Percentiles rank a stretch among this genome's conserved stretches.
phyloP scores from a whole-genome alignment of 192 early-diverging fungal species.

The Chytriomyces sp. region DNA sequence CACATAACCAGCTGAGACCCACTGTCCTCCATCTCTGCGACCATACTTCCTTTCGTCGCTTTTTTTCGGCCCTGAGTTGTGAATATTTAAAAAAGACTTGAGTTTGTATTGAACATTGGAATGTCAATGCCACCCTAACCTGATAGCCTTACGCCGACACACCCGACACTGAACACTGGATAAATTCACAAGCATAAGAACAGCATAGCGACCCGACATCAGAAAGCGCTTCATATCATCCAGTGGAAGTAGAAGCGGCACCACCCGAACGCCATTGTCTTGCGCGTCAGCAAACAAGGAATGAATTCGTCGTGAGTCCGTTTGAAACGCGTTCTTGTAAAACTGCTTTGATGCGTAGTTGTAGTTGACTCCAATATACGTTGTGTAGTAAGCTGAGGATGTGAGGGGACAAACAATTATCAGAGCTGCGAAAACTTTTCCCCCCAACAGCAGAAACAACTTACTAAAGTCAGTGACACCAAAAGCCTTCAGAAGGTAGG shows the following conservation, averaged over 20 bases:
- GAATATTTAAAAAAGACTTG: neutral
- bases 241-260: conserved; percentile 74
- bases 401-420: neutral
- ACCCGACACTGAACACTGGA: conserved; percentile 59
- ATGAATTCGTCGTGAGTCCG: conserved; percentile 76
- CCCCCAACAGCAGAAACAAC: neutral
- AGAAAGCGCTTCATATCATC: conserved; percentile 88
- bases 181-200: conserved; percentile 81
- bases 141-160: conserved; percentile 46
- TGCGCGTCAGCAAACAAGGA: conserved; percentile 78
- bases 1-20: conserved; percentile 15
- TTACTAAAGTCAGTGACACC: conserved; percentile 78
- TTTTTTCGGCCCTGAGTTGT: neutral
- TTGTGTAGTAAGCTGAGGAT: conserved; percentile 79
- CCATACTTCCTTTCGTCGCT: neutral
- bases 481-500: conserved; percentile 73
- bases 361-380: conserved; percentile 80
- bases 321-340: conserved; percentile 70
- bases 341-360: conserved; percentile 72
- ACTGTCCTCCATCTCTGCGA: neutral
- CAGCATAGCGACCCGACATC: conserved; percentile 72
- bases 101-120: neutral
- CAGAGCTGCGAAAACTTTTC: neutral
- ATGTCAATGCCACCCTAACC: neutral
- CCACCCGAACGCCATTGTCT: conserved; percentile 70